Base-by-base conservation (phyloP, 805 yeast species). In the Teunomyces gatunensis region DNA sequence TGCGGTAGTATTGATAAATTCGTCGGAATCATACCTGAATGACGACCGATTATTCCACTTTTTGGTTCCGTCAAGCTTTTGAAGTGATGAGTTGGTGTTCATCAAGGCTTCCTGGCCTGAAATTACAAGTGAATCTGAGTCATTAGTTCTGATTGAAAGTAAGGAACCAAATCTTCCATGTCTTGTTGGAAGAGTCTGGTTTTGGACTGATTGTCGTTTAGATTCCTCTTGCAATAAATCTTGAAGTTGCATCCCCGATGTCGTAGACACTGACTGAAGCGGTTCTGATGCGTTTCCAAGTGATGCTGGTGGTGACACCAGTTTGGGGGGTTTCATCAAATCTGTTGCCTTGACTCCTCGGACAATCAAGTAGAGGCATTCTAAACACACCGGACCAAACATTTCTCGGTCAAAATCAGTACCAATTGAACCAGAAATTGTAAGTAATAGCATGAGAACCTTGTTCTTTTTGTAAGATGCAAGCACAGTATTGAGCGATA, bases 101-200 rank as follows among this genome's bases (percentile, higher is more conserved):
- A 72, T 55, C 3, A 86, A 57, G 3, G 84, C 89, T 25, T 79
- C 78, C 54, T 87, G 91, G 2, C 96, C 94, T 3, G 77, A 71
- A 2, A 94, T 77, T 1, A 89, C 77, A 5, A 88, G 79, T 15
- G 87, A 64, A 25, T 87, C 71, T 25, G 81, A 73, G 45, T 83
- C 83, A 20, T 77, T 75, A 15, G 85, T 79, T 50, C 84, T 82
- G 27, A 92, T 73, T 1, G 96, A 84, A 9, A 90, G 65, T 52
- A 91, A 69, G 0, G 97, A 84, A 0, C 99, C 99, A 69, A 92
- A 92, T 45, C 96, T 76, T 2, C 94, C 91, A 61, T 92, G 99
- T 41, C 99, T 77, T 0, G 89, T 75, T 1, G 87, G 78, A 1
- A 83, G 71, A 45, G 73, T 67, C 62, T 76, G 78, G 25, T 73